Evolutionary conservation across 306 rosid genomes (phyloP), one percentile per base, ranked within the genome.

Genomic region (Cicer yamashitae): DNA sequence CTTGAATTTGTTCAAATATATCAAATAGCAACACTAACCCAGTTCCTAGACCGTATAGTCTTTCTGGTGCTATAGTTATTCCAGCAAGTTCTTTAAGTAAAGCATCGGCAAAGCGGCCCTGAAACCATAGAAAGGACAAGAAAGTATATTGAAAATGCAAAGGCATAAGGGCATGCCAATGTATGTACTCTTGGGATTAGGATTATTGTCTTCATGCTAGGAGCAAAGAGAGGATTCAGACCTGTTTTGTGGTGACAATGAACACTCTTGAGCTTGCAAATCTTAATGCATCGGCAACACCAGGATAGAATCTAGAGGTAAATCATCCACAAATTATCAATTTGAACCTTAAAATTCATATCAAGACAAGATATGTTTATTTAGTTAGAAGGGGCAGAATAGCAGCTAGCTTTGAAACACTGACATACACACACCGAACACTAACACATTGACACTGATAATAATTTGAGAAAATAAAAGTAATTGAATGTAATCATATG

Each of bases 191-290:
- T 41, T 10, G 62, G 58, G 79, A 54, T 58, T 61, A 60, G 47
- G 77, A 18, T 59, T 56, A 48, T 44, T 70, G 71, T 44, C 51
- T 48, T 57, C 66, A 59, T 41, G 9, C 22, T 68, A 56, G 48
- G 66, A 34, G 70, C 61, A 17, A 8, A 39, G 79, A 76, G 69
- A 47, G 58, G 20, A 59, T 9, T 39, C 70, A 45, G 62, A 91
- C 97, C 96, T 88, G 96, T 83, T 93, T 93, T 47, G 93, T 89
- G 81, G 96, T 93, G 71, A 89, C 98, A 72, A 91, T 83, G 78
- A 84, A 91, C 56, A 93, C 78, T 22, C 79, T 91, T 75, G 97
- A 93, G 89, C 90, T 91, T 57, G 96, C 82, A 78, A 91, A 91
- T 77, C 80, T 88, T 37, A 93, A 62, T 15, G 96, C 98, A 81